A percentile compares a stretch with the other conserved stretches of the same genome.
Conservation (phyloP, 495 filamentous ascomycete genomes). For the Penicillium herquei region DNA sequence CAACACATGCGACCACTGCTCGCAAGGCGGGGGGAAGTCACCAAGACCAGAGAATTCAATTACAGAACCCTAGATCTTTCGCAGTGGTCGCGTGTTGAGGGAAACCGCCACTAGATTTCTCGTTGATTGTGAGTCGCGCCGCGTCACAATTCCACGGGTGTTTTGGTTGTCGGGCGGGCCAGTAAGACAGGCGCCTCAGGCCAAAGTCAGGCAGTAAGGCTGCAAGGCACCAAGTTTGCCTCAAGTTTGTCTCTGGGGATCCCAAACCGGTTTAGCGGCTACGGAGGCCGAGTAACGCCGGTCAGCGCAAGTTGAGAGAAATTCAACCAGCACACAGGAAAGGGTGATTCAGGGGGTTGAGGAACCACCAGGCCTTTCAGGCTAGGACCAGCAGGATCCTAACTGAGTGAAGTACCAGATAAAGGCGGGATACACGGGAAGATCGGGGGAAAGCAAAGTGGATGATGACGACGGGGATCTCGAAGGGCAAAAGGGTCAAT, state of each 20-base stretch:
- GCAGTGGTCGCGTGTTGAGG: constrained; percentile 4
- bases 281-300: constrained; percentile 24
- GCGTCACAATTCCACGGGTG: constrained; percentile 20
- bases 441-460: constrained; percentile 24
- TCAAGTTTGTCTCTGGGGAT: constrained; percentile 7
- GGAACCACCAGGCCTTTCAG: constrained; percentile 1
- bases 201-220: constrained; percentile 9
- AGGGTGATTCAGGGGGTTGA: constrained; percentile 22
- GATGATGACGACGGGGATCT: constrained; percentile 25
- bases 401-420: not conserved
- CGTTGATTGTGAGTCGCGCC: constrained; percentile 23
- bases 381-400: constrained; percentile 1
- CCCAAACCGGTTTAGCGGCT: constrained; percentile 28
- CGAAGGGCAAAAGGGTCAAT: constrained; percentile 21
- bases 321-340: constrained; percentile 22
- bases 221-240: constrained; percentile 6
- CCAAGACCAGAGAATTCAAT: no score
- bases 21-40: not conserved
- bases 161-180: constrained; percentile 23
- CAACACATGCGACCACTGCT: constrained; percentile 21
- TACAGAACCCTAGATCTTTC: not conserved
- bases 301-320: constrained; percentile 25
- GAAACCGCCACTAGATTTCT: not conserved
- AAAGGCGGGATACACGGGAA: constrained; percentile 7
- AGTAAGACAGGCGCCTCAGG: constrained; percentile 1